Base-by-base conservation (phyloP, 176 grass and related monocot species). In the Saccharum spontaneum region DNA sequence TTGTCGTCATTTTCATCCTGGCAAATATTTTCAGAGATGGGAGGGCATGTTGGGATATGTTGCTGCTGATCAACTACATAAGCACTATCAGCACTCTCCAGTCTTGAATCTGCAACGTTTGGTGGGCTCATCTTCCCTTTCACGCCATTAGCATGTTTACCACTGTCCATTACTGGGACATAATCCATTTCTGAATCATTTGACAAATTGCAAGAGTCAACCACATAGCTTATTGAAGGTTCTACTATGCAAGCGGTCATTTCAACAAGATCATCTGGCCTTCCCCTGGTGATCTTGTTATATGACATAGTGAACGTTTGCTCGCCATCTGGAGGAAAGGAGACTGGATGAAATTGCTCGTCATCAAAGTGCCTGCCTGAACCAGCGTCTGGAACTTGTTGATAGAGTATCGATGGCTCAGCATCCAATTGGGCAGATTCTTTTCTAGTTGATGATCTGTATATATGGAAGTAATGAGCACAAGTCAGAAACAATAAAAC, bases 271-370 rank as follows among this genome's bases (percentile, higher is more conserved):
- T 90, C 85, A 46, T 88, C 85, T 69, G 65, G 80, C 55, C 45
- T 84, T 81, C 67, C 82, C 72, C 74, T 60, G 41, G 50, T 82
- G 24, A 18, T 38, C 82, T 91, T 96, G 84, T 87, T 96, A 88
- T 94, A 93, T 60, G 86, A 92, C 87, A 90, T 85, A 68, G 84
- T 96, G 79, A 94, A 90, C 34, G 81, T 84, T 22, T 86, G 86
- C 41, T 57, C 83, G 75, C 69, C 86, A 74, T 89, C 76, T 69
- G 84, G 89, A 82, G 57, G 65, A 60, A 86, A 87, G 79, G 89
- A 90, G n/a, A 87, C 79, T 59, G 85, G 84, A 82, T 85, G 90
- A 37, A 83, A 77, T 46, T 86, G 49, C 64, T 92, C 91, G 7
- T 82, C 87, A 43, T 92, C 87, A 82, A 82, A 82, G 46, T 83